A percentile compares a stretch with the other conserved stretches of the same genome.
Evolutionary conservation across 208 protist species (phyloP).

Genomic region (Wallacemonas collosoma): DNA sequence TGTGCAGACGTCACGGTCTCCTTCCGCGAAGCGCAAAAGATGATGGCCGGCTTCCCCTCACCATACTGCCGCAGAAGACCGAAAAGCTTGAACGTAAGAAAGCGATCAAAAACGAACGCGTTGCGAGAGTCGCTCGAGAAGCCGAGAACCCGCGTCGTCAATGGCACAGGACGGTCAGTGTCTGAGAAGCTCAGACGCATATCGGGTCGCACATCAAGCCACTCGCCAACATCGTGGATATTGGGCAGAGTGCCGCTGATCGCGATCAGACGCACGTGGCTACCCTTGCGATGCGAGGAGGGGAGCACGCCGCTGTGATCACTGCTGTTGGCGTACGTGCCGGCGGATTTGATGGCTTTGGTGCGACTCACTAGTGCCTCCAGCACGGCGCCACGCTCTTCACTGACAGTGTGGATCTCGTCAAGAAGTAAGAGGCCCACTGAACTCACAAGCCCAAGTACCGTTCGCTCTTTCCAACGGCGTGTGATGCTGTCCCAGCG

Average conservation of each 20-base stretch:
- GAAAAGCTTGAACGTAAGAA: constrained; percentile 90
- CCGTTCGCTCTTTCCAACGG: constrained; percentile 81
- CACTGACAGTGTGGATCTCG: constrained; percentile 93
- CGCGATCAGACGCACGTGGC: constrained; percentile 77
- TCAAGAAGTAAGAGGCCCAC: constrained; percentile 90
- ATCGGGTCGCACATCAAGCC: constrained; percentile 65
- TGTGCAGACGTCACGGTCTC: constrained; percentile 65
- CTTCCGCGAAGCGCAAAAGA: constrained; percentile 92
- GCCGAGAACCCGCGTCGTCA: constrained; percentile 71
- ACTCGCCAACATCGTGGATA: constrained; percentile 86
- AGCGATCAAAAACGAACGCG: constrained; percentile 90
- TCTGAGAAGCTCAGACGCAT: constrained; percentile 69
- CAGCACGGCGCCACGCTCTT: constrained; percentile 89
- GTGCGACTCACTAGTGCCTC: constrained; percentile 93
- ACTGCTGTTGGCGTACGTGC: not conserved
- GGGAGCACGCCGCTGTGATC: not conserved
- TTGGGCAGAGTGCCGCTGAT: constrained; percentile 95
- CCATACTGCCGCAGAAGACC: constrained; percentile 71
- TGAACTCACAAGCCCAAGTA: constrained; percentile 68
- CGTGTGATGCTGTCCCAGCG: constrained; percentile 94
- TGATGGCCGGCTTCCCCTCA: constrained; percentile 75
- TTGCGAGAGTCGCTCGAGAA: constrained; percentile 76
- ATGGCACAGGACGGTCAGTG: constrained; percentile 76
- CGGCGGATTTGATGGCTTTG: constrained; percentile 68
- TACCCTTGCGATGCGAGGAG: not conserved